These are phyloP conservation scores for Nakazawaea sp. DNA, from an alignment of 805 yeast genomes.

Conservation along the genomic window DNA sequence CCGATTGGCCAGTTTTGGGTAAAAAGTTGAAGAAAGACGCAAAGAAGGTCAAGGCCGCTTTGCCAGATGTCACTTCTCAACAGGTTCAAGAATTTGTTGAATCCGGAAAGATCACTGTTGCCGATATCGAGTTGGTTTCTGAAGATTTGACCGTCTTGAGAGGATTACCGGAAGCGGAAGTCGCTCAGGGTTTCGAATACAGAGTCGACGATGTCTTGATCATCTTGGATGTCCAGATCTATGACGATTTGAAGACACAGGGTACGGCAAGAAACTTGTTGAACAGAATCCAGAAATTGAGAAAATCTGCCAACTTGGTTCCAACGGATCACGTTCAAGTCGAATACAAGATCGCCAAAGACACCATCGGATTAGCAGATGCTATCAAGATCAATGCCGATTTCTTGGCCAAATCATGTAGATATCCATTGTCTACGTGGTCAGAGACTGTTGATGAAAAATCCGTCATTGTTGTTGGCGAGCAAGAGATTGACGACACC, in stretches of 20 bases:
- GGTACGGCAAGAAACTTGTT: conserved; percentile 95
- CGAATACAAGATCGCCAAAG: conserved; percentile 67
- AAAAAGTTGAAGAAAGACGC: conserved; percentile 94
- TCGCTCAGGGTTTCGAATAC: conserved; percentile 70
- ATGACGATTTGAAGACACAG: conserved; percentile 85
- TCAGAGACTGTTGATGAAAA: conserved; percentile 34
- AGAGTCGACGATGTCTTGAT: conserved; percentile 89
- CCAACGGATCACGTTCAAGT: conserved; percentile 94
- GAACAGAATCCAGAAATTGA: conserved; percentile 94
- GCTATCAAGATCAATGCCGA: conserved; percentile 61
- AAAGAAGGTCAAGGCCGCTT: conserved; percentile 88
- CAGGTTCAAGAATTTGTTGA: conserved; percentile 73
- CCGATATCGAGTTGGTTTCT: conserved; percentile 77
- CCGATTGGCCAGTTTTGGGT: conserved; percentile 99
- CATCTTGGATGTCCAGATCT: conserved; percentile 79
- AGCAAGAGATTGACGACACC: conserved; percentile 77
- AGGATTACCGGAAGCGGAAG: conserved; percentile 68
- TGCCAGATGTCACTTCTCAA: conserved; percentile 73
- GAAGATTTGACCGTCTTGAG: conserved; percentile 91
- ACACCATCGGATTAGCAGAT: conserved; percentile 55
- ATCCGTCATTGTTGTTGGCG: conserved; percentile 76
- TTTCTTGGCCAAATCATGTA: conserved; percentile 70
- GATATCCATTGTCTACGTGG: conserved; percentile 47
- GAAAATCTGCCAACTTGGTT: conserved; percentile 92
- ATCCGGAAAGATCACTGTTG: conserved; percentile 74